Base-by-base conservation (phyloP, 495 filamentous ascomycete species). In the Lentithecium fluviatile region DNA sequence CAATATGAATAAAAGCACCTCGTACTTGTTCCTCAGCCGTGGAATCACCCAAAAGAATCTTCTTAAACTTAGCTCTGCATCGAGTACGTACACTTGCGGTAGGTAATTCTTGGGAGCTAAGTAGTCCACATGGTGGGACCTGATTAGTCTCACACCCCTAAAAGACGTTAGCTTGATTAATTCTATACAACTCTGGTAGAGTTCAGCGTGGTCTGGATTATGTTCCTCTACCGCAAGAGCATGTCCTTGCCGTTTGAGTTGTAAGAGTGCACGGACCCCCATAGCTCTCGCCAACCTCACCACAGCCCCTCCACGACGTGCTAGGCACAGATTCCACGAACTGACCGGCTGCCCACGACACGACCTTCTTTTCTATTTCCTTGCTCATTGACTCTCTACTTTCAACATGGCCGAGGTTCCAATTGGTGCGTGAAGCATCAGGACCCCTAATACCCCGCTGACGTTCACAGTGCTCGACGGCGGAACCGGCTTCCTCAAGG, bases 401-500 rank as follows among this genome's bases (percentile, higher is more conserved):
- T 21, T 13, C 26, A 82, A 55, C 68, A 88, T 88, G 86, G 82
- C 84, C 69, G 84, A 88, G 70, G 80, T 85, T 77, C 85, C 85
- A 74, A 88, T 88, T 78, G 85, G 85, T 87, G 80, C 72, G 65
- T 66, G 58, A 58, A 61, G 55, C 65, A 71, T 58, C 60, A 56
- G 58, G 43, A 60, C 20, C 62, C 65, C 61, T 64, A 70, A 54
- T 70, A 45, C 37, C 38, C 26, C 51, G 66, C 66, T 69, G 58
- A 69, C 66, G 20, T 25, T 29, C 55, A 59, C 73, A 97, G 94
- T 98, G 72, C 92, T 98, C 83, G 94, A 98, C 84, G 95, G 95
- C 83, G 94, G 94, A 77, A 98, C 94, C 71, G 94, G 94, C 75
- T 99, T 97, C 84, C 87, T 97, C 75, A 99, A 99, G 78, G 94